Evolutionary conservation across 495 filamentous ascomycete genomes (phyloP).

Genomic region (Pseudevernia furfuracea): DNA sequence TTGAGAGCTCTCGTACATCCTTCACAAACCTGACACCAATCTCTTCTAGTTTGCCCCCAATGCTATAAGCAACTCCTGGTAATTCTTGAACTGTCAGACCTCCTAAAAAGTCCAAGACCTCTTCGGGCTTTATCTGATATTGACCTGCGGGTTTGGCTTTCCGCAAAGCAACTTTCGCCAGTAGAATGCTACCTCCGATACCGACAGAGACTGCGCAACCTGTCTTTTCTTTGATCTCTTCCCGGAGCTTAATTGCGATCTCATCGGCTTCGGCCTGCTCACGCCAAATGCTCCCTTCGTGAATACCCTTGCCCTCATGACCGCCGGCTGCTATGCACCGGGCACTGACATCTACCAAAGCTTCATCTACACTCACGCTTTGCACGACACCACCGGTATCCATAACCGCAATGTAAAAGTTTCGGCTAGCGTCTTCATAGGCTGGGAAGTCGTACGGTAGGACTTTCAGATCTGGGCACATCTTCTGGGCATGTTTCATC

Average conservation of each 20-base stretch:
- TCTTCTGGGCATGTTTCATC: constrained; percentile 82
- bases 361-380: constrained; percentile 95
- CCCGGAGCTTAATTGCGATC: constrained; percentile 60
- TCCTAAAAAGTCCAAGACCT: constrained; percentile 67
- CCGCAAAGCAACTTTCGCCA: constrained; percentile 81
- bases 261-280: constrained; percentile 77
- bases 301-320: constrained; percentile 57
- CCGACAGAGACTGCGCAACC: constrained; percentile 89
- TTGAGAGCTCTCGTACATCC: constrained; percentile 67
- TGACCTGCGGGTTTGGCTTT: constrained; percentile 95
- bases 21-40: constrained; percentile 74
- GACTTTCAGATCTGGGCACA: constrained; percentile 78
- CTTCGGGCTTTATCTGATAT: constrained; percentile 73
- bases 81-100: constrained; percentile 68
- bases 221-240: constrained; percentile 61
- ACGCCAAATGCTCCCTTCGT: constrained; percentile 65
- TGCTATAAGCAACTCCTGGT: constrained; percentile 82
- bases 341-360: constrained; percentile 67
- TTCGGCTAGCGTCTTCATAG: constrained; percentile 84
- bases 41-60: constrained; percentile 75
- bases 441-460: constrained; percentile 88
- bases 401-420: constrained; percentile 82
- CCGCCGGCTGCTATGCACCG: constrained; percentile 59
- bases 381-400: constrained; percentile 74
- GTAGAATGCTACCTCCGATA: constrained; percentile 82